These are phyloP conservation scores for Chionographis japonica DNA, from an alignment of 106 monocot species.

Conservation along the genomic window DNA sequence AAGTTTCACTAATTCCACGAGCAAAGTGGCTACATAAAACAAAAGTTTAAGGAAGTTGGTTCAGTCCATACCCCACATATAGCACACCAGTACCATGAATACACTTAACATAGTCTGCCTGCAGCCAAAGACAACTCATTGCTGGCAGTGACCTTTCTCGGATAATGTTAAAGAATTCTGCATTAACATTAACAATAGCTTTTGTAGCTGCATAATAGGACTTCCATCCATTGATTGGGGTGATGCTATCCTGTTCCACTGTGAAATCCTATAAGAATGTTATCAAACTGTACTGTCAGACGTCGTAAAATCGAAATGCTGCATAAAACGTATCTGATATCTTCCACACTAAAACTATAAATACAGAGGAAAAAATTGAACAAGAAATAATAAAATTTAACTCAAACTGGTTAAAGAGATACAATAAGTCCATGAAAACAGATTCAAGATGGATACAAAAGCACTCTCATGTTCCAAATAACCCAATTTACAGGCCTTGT, in stretches of 20 bases:
- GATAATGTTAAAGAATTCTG: constrained; percentile 83
- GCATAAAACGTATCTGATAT: not conserved
- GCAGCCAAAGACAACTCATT: constrained; percentile 91
- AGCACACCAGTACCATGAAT: constrained; percentile 83
- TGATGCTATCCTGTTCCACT: constrained; percentile 62
- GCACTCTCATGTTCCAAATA: no score
- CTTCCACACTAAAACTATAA: not conserved
- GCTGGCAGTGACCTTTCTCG: constrained; percentile 62
- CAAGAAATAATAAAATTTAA: no score
- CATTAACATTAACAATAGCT: constrained; percentile 72
- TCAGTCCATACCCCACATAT: constrained; percentile 59
- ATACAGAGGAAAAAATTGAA: no score
- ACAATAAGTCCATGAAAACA: no score
- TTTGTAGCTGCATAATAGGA: constrained; percentile 91
- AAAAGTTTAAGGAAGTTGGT: not conserved
- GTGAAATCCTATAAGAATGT: constrained; percentile 70
- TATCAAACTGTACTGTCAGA: no score
- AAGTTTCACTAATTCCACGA: no score
- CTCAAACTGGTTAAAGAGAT: no score
- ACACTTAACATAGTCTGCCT: constrained; percentile 92
- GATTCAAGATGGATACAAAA: no score
- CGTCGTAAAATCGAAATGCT: no score
- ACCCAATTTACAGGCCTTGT: no score
- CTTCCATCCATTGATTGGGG: constrained; percentile 92
- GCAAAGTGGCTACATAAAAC: no score